Evolutionary conservation across 192 early-diverging fungal genomes (phyloP).

Genomic region (Entomortierella parvispora): DNA sequence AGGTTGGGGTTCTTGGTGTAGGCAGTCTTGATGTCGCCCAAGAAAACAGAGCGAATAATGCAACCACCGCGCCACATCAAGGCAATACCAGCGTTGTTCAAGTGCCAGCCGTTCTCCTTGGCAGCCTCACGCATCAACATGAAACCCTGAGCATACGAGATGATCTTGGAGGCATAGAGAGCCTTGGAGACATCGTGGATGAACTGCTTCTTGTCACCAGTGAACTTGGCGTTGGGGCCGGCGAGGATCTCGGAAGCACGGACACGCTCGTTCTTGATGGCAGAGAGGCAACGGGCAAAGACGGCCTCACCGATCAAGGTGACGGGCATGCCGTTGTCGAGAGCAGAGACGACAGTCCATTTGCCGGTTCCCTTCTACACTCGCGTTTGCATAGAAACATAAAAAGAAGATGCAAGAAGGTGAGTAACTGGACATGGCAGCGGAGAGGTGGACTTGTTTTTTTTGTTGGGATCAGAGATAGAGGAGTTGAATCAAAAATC

Average conservation of each 20-base stretch:
- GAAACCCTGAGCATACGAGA: slow-evolving; percentile 99
- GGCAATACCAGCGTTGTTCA: slow-evolving; percentile 98
- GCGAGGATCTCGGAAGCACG: slow-evolving; percentile 87
- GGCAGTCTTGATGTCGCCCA: slow-evolving; percentile 97
- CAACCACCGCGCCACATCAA: slow-evolving; percentile 99
- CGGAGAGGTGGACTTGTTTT: not conserved
- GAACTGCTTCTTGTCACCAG: slow-evolving; percentile 91
- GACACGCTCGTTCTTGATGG: slow-evolving; percentile 96
- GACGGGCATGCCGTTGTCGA: slow-evolving; percentile 96
- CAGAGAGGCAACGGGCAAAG: slow-evolving; percentile 95
- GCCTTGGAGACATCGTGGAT: slow-evolving; percentile 91
- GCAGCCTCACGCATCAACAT: slow-evolving; percentile 98
- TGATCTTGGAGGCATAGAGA: slow-evolving; percentile 97
- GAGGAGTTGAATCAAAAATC: not conserved
- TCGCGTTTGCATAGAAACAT: not conserved
- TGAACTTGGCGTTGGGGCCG: slow-evolving; percentile 78
- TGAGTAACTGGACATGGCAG: no score
- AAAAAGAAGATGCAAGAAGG: slow-evolving; percentile 2
- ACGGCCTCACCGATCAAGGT: slow-evolving; percentile 99
- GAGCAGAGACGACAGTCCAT: slow-evolving; percentile 96
- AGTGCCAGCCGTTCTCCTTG: slow-evolving; percentile 91
- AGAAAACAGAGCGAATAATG: slow-evolving; percentile 97
- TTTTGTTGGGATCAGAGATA: not conserved
- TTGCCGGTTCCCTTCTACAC: slow-evolving; percentile 93
- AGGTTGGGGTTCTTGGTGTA: slow-evolving; percentile 89